Conservation (phyloP, 805 yeast species). For the Debaryomyces tyrocola region DNA sequence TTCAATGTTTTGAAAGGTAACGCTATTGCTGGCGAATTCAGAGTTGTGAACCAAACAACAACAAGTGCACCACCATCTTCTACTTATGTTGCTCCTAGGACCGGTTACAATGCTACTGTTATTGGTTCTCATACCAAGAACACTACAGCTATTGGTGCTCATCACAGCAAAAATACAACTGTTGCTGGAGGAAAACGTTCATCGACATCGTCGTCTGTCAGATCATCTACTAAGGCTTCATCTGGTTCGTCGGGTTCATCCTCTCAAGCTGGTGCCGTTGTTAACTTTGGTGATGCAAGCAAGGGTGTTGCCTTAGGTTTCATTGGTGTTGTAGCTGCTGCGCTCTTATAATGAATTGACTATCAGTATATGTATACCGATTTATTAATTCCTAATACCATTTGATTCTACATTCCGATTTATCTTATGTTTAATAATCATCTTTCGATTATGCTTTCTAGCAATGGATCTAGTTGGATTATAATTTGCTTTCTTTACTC, state of each 20-base stretch:
- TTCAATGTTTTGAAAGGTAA: constrained; percentile 1
- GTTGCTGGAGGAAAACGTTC: not conserved
- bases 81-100: constrained; percentile 10
- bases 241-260: constrained; percentile 5
- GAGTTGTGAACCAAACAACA: not conserved
- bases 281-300: constrained; percentile 12
- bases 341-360: constrained; percentile 8
- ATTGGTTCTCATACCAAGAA: not conserved
- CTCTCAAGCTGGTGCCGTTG: constrained; percentile 8
- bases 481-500: not conserved
- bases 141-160: not conserved
- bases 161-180: not conserved
- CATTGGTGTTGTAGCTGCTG: constrained; percentile 28
- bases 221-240: not conserved
- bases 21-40: not conserved
- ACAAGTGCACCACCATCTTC: not conserved
- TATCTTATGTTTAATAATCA: not conserved
- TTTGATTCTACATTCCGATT: not conserved
- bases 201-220: not conserved
- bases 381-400: not conserved
- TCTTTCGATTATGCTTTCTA: too few species aligned
- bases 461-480: not conserved
- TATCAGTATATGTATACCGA: constrained; percentile 4
- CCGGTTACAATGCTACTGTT: not conserved
- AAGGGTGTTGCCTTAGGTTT: constrained; percentile 19